Evolutionary conservation across 2,329 filamentous ascomycete genomes (phyloP).

Genomic region (Ophiostoma montium): DNA sequence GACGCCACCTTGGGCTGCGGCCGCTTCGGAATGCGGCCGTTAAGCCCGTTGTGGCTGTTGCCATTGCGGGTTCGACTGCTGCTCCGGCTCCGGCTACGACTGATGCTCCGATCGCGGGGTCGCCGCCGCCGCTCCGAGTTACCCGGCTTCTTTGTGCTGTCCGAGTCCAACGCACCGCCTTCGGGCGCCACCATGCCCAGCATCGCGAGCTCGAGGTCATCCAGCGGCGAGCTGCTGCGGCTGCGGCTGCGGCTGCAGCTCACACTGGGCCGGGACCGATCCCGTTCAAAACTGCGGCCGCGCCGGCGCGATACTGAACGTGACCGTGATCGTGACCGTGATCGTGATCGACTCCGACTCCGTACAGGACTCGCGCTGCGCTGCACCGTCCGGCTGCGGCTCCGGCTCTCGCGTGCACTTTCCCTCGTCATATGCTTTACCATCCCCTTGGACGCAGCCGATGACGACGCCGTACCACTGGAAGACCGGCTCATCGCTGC

Average conservation of each 20-base stretch:
- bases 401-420: not conserved
- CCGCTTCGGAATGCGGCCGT: not conserved
- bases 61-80: not conserved
- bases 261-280: not conserved
- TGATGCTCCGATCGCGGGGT: not conserved
- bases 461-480: not conserved
- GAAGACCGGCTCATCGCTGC: not conserved
- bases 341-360: not conserved
- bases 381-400: not conserved
- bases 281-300: not conserved
- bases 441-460: not conserved
- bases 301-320: not conserved
- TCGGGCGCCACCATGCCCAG: slow-evolving; percentile 16
- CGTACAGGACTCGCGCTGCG: not conserved
- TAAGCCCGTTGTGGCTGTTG: too few species aligned
- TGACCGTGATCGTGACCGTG: not conserved
- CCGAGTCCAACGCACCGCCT: not conserved
- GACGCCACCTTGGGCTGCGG: not conserved
- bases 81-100: not conserved
- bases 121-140: not conserved
- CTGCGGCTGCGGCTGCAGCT: not conserved
- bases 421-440: not conserved
- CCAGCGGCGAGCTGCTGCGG: slow-evolving; percentile 14
- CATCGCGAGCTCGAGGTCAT: slow-evolving; percentile 15
- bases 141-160: not conserved